Base-by-base conservation (phyloP, 2,329 filamentous ascomycete species). In the Monosporascus sp. region DNA sequence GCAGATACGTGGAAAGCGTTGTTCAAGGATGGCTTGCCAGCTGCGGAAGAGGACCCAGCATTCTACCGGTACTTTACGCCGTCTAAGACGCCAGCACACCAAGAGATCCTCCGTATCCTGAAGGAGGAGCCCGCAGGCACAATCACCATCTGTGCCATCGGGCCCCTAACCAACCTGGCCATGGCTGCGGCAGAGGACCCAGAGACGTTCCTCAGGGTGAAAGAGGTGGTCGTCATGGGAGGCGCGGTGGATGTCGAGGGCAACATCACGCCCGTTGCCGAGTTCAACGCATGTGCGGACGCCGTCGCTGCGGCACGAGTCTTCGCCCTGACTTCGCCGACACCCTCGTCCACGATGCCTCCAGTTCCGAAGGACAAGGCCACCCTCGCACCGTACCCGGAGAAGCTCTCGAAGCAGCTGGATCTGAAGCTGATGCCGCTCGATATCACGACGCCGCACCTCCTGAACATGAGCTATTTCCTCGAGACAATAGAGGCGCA, bases 261-360 rank as follows among this genome's bases (percentile, higher is more conserved):
- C 61, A 99, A 99, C 70, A 85, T 89, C 65, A 86, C 84, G 46
- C 93, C 94, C 2, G 82, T 87, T 14, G 91, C 89, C 58, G 94
- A 99, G 70, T 99, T 99, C 81, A 99, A 99, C 76, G 88, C 88
- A 53, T 96, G 91, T 66, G 92, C 94, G 54, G 95, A 99, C 68
- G 79, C 88, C 20, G 80, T 89, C 41, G 88, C 89, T 27, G 83
- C 88, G 0, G 89, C 89, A 11, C 80, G 88, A 16, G 81, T 94
- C 19, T 92, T 87, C 65, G 88, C 89, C 7, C 75, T 94, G 57
- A 91, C 89, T 0, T 91, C 88, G 1, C 81, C 79, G 6, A 84
- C 75, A 37, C 94, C 94, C 1, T 72, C 78, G 14, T 88, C 86
- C 3, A 97, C 91, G 4, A 89, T 97, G 80, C 91, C 94, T 1